Conservation (phyloP, 192 early-diverging fungal species). For the Dissophora ornata region DNA sequence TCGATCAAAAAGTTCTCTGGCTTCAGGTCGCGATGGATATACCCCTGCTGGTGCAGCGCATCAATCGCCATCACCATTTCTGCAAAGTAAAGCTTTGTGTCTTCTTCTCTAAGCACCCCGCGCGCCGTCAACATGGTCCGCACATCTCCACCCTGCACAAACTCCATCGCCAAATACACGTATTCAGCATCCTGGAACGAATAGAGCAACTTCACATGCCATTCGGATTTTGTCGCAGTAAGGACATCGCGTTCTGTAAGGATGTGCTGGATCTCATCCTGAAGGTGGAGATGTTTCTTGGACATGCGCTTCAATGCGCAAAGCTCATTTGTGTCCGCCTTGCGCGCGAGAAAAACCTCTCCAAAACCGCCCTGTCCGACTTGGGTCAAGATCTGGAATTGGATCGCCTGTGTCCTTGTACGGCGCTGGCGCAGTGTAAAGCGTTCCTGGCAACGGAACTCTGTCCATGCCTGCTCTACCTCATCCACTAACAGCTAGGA, state of each 20-base stretch:
- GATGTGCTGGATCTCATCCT: conserved; percentile 80
- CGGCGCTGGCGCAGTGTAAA: conserved; percentile 73
- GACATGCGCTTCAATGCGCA: conserved; percentile 86
- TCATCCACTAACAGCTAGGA: conserved; percentile 61
- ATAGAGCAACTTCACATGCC: conserved; percentile 78
- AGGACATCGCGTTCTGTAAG: conserved; percentile 81
- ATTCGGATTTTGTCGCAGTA: conserved; percentile 70
- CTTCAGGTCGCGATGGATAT: conserved; percentile 90
- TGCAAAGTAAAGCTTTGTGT: conserved; percentile 83
- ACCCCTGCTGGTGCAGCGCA: conserved; percentile 84
- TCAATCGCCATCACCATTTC: conserved; percentile 86
- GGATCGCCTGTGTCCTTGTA: conserved; percentile 70
- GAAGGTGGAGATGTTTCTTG: conserved; percentile 77
- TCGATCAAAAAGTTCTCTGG: conserved; percentile 85
- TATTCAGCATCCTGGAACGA: conserved; percentile 81
- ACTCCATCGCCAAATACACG: conserved; percentile 83
- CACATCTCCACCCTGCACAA: conserved; percentile 77
- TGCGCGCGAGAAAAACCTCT: conserved; percentile 82
- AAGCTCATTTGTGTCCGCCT: conserved; percentile 79
- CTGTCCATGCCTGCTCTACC: conserved; percentile 65
- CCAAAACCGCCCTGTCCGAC: conserved; percentile 86
- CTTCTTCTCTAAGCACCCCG: conserved; percentile 71
- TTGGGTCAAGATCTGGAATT: conserved; percentile 78
- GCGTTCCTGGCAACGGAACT: conserved; percentile 68
- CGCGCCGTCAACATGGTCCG: conserved; percentile 77